Conservation (phyloP, 306 rosid genomes). For the Trichosanthes cucumerina region DNA sequence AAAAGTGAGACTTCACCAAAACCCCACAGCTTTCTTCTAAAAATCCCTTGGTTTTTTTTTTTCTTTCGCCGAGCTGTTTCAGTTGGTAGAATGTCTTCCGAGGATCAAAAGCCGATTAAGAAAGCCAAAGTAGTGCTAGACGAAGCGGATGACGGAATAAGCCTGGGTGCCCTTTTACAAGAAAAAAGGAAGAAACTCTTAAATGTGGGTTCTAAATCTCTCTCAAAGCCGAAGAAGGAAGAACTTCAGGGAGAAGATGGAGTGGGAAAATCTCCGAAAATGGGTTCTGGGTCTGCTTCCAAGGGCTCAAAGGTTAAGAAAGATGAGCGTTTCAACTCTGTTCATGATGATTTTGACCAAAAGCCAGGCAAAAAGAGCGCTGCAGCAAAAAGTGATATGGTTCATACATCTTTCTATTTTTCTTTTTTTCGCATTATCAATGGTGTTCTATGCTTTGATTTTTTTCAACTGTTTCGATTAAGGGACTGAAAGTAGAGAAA, state of each 20-base stretch:
- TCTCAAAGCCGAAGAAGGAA: slow-evolving; percentile 35
- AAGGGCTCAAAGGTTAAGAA: slow-evolving; percentile 37
- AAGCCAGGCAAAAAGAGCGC: slow-evolving; percentile 13
- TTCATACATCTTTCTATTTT: not conserved
- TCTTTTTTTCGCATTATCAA: not conserved
- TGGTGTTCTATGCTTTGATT: not conserved
- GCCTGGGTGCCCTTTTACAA: slow-evolving; percentile 17
- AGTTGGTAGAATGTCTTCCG: slow-evolving; percentile 36
- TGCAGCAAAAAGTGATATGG: slow-evolving; percentile 4
- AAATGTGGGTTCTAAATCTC: slow-evolving; percentile 22
- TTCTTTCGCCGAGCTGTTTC: not conserved
- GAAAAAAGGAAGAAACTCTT: slow-evolving; percentile 23
- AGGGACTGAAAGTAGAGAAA: not conserved
- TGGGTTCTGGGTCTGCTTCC: not conserved
- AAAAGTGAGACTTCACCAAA: not conserved
- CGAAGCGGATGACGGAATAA: slow-evolving; percentile 20
- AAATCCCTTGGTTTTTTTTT: not conserved
- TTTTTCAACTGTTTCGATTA: not conserved
- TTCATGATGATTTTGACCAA: slow-evolving; percentile 17
- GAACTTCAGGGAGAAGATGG: slow-evolving; percentile 11
- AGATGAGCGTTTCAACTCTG: slow-evolving; percentile 16
- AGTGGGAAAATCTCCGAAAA: slow-evolving; percentile 9
- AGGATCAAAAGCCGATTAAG: slow-evolving; percentile 36
- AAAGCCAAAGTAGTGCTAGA: slow-evolving; percentile 11
- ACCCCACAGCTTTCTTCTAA: not conserved